Base-by-base conservation (phyloP, 1,284 basidiomycete species). In the Boletellus sp. region DNA sequence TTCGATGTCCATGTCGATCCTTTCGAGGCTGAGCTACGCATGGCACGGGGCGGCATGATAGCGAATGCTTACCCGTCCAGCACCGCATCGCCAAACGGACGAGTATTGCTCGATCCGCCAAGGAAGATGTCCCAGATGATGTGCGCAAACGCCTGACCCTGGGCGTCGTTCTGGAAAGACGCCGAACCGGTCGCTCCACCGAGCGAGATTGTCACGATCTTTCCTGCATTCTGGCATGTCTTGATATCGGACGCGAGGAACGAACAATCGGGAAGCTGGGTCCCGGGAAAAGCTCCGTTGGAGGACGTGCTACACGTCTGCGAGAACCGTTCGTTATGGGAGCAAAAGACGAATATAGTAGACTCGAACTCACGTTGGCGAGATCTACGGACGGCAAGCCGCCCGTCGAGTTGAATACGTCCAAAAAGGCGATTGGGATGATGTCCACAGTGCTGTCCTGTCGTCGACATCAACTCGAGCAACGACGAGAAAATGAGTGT, bases 1-100 rank as follows among this genome's bases (percentile, higher is more conserved):
- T 63, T 87, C 85, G 50, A 87, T 82, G 57, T 86, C 85, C 42
- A 87, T 67, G 58, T 87, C 85, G 39, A 86, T 70, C 26, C 82
- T 50, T 36, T 11, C 6, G 12, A 40, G 8, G 5, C 24, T 63
- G 11, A 59, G 45, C 21, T 12, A 38, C 5, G 3, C 21, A 26
- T 30, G 12, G 16, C 8, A 36, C 8, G 8, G 16, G 8, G 5
- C 3, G n/a, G 22, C 4, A 8, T 24, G n/a, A 35, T 1, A 8
- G 40, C 15, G 11, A 1, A 42, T 5, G 10, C 74, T 45, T 55
- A 83, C 82, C 84, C 85, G 58, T 87, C 85, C 8, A 87, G 74
- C 11, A 85, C 79, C 10, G 81, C 84, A 32, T 61, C 57, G 19
- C 85, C 85, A 59, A 86, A 86, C 0, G 85, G 85, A 46, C 85